A percentile compares a stretch with the other conserved stretches of the same genome.
These are phyloP conservation scores for Punica granatum DNA, from an alignment of 345 rosid genomes.

Conservation along the genomic window DNA sequence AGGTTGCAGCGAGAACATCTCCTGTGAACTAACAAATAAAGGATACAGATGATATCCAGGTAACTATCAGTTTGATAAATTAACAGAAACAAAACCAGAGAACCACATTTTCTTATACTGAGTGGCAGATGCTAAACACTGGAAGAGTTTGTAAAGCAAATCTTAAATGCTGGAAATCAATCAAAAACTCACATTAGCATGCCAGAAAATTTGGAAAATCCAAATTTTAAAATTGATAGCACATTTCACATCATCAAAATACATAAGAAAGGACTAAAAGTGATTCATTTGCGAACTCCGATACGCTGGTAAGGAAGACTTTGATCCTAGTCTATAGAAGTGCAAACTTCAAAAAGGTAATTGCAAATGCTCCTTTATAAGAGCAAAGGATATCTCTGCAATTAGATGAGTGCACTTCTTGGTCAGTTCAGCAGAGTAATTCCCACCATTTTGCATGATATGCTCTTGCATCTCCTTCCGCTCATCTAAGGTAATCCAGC, in stretches of 20 bases:
- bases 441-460: slow-evolving; percentile 69
- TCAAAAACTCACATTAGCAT: neutral
- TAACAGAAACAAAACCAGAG: neutral
- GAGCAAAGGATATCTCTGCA: slow-evolving; percentile 75
- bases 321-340: neutral
- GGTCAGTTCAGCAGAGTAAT: slow-evolving; percentile 73
- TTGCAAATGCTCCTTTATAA: neutral
- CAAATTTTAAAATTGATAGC: neutral
- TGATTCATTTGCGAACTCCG: neutral
- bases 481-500: slow-evolving; percentile 41
- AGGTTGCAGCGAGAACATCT: neutral
- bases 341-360: neutral
- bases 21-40: neutral
- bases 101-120: neutral
- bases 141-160: neutral
- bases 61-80: neutral
- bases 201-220: neutral
- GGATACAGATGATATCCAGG: neutral
- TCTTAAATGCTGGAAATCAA: neutral
- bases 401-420: slow-evolving; percentile 87
- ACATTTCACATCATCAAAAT: neutral
- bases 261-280: neutral
- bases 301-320: neutral
- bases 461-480: slow-evolving; percentile 70
- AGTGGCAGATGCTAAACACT: neutral